phyloP scores from a whole-genome alignment of 345 rosid species.

The Sonneratia alba region DNA sequence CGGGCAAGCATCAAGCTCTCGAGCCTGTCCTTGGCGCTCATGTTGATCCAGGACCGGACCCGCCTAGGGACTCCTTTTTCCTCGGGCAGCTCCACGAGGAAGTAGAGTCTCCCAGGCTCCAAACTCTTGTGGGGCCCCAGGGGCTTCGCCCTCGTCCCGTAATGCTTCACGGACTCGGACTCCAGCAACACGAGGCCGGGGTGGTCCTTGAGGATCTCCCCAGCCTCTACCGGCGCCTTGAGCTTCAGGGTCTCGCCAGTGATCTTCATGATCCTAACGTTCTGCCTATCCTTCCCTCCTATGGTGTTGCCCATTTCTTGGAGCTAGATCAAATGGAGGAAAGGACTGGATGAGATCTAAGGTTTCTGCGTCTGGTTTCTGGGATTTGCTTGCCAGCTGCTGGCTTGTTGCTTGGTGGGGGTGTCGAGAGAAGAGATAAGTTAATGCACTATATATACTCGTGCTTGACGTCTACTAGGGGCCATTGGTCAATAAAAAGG shows the following conservation, averaged over 20 bases:
- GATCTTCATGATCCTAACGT: slow-evolving; percentile 71
- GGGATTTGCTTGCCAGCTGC: not conserved
- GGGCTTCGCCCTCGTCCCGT: slow-evolving; percentile 68
- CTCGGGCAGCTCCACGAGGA: slow-evolving; percentile 70
- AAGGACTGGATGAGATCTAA: not conserved
- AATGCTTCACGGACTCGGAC: slow-evolving; percentile 69
- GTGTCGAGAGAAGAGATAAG: not conserved
- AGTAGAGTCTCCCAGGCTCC: slow-evolving; percentile 71
- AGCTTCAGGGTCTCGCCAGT: slow-evolving; percentile 73
- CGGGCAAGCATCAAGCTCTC: slow-evolving; percentile 72
- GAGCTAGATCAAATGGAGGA: not conserved
- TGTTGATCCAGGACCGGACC: slow-evolving; percentile 63
- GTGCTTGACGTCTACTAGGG: not conserved
- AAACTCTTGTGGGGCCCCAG: slow-evolving; percentile 43
- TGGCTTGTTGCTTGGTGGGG: not conserved
- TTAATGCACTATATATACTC: not conserved
- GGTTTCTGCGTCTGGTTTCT: not conserved
- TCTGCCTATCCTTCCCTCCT: slow-evolving; percentile 37
- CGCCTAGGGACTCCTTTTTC: slow-evolving; percentile 43
- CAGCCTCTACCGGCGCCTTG: slow-evolving; percentile 72
- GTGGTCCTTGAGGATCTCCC: slow-evolving; percentile 46
- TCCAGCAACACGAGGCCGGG: slow-evolving; percentile 71
- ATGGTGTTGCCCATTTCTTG: slow-evolving; percentile 61
- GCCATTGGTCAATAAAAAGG: slow-evolving; percentile 33
- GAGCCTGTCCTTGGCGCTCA: slow-evolving; percentile 82